Evolutionary conservation across 495 filamentous ascomycete genomes (phyloP), one percentile per base, ranked within the genome.

Genomic region (Lasiosphaeria hispida): DNA sequence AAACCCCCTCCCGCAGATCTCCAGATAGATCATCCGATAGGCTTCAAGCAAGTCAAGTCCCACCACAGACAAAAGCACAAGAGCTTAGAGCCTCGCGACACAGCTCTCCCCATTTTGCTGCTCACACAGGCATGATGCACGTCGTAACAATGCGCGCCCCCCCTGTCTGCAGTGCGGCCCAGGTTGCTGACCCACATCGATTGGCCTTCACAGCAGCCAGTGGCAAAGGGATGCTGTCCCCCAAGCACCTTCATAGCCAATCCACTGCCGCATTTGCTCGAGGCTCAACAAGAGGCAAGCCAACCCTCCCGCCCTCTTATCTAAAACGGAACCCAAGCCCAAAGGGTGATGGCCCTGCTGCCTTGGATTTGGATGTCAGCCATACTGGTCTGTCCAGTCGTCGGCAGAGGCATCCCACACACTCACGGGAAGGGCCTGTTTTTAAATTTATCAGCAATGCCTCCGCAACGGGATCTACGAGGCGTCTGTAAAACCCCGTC

Each of bases 361-460:
- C 23, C 23, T 30, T 5, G n/a, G n/a, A 17, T 17, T 8, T 23
- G 15, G 47, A 34, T 11, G 30, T 34, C 49, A n/a, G 8, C 49
- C 36, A 38, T 36, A 13, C 35, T 13, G n/a, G 34, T 14, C 49
- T 52, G 49, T 30, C 23, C 23, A 30, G 23, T 30, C 23, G 23
- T 30, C 23, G 33, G 47, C 13, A 40, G 23, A 18, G n/a, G 14
- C 17, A 23, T 52, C 4, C 30, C 48, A 18, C 49, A 6, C 36
- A 14, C n/a, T 11, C 15, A 23, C 49, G 49, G 49, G 49, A 52
- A 52, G 49, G 49, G n/a, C 49, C 34, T 52, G 34, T 5, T 47
- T 47, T 36, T 17, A 34, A 34, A 7, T 34, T 36, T 6, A 18
- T 52, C 10, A 52, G n/a, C 34, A 37, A 23, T 9, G 15, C n/a